phyloP scores from a whole-genome alignment of 768 basidiomycete genomes.

The Megacollybia marginata region DNA sequence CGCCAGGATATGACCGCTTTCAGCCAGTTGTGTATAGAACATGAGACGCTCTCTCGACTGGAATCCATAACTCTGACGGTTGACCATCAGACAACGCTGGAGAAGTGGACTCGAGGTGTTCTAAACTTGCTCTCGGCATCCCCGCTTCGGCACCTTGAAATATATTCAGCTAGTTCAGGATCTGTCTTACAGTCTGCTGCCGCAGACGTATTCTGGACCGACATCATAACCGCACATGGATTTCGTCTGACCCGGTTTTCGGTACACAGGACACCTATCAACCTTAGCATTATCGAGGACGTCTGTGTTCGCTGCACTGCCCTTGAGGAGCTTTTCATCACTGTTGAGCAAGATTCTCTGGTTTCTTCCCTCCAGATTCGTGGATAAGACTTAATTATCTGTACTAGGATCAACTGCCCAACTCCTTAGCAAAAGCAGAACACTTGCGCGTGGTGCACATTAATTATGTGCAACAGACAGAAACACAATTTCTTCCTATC shows the following conservation, averaged over 20 bases:
- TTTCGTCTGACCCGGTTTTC: constrained; percentile 47
- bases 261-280: constrained; percentile 56
- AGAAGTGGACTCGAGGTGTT: constrained; percentile 39
- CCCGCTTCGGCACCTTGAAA: constrained; percentile 53
- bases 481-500: constrained; percentile 18
- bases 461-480: constrained; percentile 34
- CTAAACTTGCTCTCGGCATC: constrained; percentile 34
- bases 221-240: constrained; percentile 44
- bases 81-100: constrained; percentile 25
- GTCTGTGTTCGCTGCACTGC: constrained; percentile 47
- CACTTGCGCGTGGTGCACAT: constrained; percentile 54
- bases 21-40: constrained; percentile 25
- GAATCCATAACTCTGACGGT: constrained; percentile 53
- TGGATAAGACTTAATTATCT: background rate
- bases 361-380: constrained; percentile 23
- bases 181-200: constrained; percentile 28
- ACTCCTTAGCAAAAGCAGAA: constrained; percentile 34
- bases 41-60: constrained; percentile 33
- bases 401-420: constrained; percentile 31
- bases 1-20: constrained; percentile 49
- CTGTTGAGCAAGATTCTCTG: constrained; percentile 36
- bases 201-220: constrained; percentile 42
- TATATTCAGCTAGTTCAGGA: constrained; percentile 42
- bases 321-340: constrained; percentile 61
- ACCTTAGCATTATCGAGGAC: constrained; percentile 36